Base-by-base conservation (phyloP, 2,329 filamentous ascomycete species). In the Lachnellula hyalina region DNA sequence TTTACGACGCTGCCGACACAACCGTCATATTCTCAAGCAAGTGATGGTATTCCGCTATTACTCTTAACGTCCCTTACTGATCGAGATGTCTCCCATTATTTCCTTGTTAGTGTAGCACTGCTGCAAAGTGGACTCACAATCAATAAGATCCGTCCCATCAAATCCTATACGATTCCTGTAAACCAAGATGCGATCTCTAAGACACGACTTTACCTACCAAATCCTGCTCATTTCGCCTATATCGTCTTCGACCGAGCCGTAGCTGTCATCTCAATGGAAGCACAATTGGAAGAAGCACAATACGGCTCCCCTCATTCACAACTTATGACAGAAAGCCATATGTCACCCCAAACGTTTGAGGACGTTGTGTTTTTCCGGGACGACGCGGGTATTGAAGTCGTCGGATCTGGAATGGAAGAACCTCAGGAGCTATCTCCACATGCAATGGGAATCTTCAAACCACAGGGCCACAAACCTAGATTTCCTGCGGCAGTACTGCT, bases 321-420 rank as follows among this genome's bases (percentile, higher is more conserved):
- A 67, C 77, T 95, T 3, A 80, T 88, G 59, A 75, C 81, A 53
- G 85, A 89, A 52, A 85, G 79, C 38, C 80, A 86, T 63, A 75
- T 81, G 12, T 68, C 85, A 21, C 81, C 83, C 0, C 73, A 85
- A 17, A 80, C 84, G 0, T 96, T 92, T 63, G 91, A 97, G 69
- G 94, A 99, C 69, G 84, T 89, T 1, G 78, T 99, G 36, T 88
- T 92, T 64, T 85, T 99, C 55, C 83, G 86, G 25, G 77, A 80
- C 58, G 82, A 85, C 52, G 75, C 81, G 28, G 76, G 82, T 15
- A 75, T 86, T 25, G 84, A 87, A 63, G 80, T 87, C 54, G 73
- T 86, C 15, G 82, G 81, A 4, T 85, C 81, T 12, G 82, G 85
- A 4, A 75, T 81, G 19, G 85, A 88, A 65, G 84, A 87, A 63